Evolutionary conservation across 345 rosid genomes (phyloP), one percentile per base, ranked within the genome.

Genomic region (Eucalyptus guilfoylei): DNA sequence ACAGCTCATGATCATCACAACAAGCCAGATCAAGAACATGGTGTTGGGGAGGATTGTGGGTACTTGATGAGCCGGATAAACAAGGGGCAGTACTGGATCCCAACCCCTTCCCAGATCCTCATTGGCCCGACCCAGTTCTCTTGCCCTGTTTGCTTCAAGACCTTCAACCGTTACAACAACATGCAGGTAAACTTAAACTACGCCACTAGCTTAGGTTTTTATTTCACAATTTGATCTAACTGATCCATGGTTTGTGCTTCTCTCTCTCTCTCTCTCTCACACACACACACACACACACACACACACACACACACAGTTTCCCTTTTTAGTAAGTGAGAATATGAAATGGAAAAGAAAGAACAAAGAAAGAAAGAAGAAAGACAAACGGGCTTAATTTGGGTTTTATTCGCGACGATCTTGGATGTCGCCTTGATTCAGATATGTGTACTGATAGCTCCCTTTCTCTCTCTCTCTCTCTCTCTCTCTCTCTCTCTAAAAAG

Each of bases 41-140:
- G 92, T 67, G 93, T 91, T 62, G 95, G 92, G 88, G 95, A 93
- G 54, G 95, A 90, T 91, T 94, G 90, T 67, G 94, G 91, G 81
- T 93, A 93, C 91, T 93, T 94, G 34, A 90, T 95, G 58, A 95
- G 89, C 91, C 95, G 96, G 93, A 96, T 97, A 87, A 95, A 95
- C 91, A 97, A 95, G 93, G 99, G 99, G 91, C 98, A 96, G 89
- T 96, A 96, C 88, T 97, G 99, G 99, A 97, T 97, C 95, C 99
- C 99, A 50, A 97, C 99, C 15, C 98, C 99, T 91, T 93, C 99
- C 86, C 99, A 97, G 95, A 97, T 97, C 95, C 97, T 97, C 87
- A 96, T 96, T 91, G 99, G 99, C 32, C 99, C 99, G 87, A 97
- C 99, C 9, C 99, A 97, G 93, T 97, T 97, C 92, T 96, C 99